Base-by-base conservation (phyloP, 257 asterid genomes). In the Solanum okadae region DNA sequence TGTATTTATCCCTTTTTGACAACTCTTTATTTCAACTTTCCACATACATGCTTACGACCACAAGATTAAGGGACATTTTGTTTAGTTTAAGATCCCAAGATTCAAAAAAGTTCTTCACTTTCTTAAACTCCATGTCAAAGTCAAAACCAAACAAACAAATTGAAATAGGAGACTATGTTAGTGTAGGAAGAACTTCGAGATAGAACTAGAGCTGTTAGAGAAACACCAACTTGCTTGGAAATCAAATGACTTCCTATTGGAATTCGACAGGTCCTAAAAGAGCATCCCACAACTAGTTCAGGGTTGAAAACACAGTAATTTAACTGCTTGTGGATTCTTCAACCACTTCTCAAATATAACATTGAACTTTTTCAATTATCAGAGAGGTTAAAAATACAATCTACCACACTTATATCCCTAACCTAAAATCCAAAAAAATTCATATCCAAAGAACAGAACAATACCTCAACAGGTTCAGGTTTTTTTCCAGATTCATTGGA, bases 401-500 rank as follows among this genome's bases (percentile, higher is more conserved):
- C 3, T 63, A 63, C 25, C 70, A 23, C 31, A 63, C 70, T 23
- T 23, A 1, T 63, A 63, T 63, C 70, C 29, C 27, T 9, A 5
- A 44, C 38, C 16, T 44, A 25, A 42, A 29, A 25, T 44, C 40
- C 6, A 3, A 42, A 23, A n/a, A 23, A 10, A 22, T 0, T 5
- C 82, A 23, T 6, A 77, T 8, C 61, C 61, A n/a, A 75, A 37
- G 20, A 22, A 20, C 5, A 59, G 25, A 59, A 59, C 67, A 35
- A 34, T 92, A 95, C 98, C 97, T 95, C 98, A 89, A 93, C 90
- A 29, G 83, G 90, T 40, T 91, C 93, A 10, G 89, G 67, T 86
- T 95, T 92, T 89, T 92, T 91, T 63, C 89, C 92, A 2, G 86
- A 83, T 84, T 87, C 83, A 70, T 77, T 86, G 25, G 83, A 84